Evolutionary conservation across 2,329 filamentous ascomycete species (phyloP), one percentile per base, ranked within the genome.

Genomic region (Penicillium polonicum): DNA sequence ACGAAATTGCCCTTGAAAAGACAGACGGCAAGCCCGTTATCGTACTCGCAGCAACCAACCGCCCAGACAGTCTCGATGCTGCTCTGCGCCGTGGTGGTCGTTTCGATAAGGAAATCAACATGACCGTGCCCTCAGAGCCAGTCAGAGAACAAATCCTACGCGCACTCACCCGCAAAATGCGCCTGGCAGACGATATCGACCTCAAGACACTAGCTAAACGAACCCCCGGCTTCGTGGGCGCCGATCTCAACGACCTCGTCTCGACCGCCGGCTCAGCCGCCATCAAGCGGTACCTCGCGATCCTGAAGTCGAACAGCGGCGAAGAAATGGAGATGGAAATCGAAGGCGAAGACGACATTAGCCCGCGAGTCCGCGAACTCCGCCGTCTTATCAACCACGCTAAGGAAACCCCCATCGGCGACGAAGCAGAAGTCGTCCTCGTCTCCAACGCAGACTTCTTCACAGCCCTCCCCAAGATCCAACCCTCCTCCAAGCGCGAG

Each of bases 221-320:
- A 65, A 97, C 93, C 0, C 91, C 94, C 6, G 94, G 94, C 1
- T 99, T 94, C 65, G 93, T 99, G 0, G 93, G 92, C 12, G 90
- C 91, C 6, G 94, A 99, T 78, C 78, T 99, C 4, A 86, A 89
- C 61, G 88, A 88, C 68, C 76, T 89, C 3, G 85, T 88, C 4
- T 84, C 84, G 41, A 88, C 87, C 52, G 86, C 86, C 4, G 85
- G 85, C 5, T 80, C 83, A 6, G 82, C 83, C 66, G 85, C 85
- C n/a, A 87, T 88, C 71, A 82, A 85, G 61, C 76, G 82, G 38
- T 86, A 83, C 63, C 75, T 85, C 29, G 75, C 81, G 52, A 79
- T 84, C 12, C 71, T 88, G 17, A 79, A 80, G 65, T 68, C 70
- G 1, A 70, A 79, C 44, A 76, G 62, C 60, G 78, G 60, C 68